Evolutionary conservation across 441 rosid species (phyloP).

Genomic region (Bruguiera hainesii): DNA sequence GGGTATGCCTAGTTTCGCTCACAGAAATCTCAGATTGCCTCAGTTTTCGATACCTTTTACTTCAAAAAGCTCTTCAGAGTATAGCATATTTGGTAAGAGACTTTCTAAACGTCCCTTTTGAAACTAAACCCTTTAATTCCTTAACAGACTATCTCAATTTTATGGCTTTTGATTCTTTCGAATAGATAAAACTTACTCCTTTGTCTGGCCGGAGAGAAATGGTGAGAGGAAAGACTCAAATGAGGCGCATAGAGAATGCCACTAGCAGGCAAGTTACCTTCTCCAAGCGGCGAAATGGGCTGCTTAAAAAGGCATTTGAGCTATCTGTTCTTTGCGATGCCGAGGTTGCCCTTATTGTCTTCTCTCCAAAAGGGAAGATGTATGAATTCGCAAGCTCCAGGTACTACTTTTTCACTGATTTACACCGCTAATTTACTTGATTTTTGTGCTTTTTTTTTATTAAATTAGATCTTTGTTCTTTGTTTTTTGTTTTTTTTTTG

Average conservation of each 20-base stretch:
- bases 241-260: constrained; percentile 85
- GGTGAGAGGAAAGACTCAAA: constrained; percentile 94
- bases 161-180: neutral
- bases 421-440: no score
- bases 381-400: constrained; percentile 77
- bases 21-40: neutral
- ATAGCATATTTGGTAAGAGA: neutral
- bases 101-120: neutral
- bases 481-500: no score
- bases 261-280: constrained; percentile 92
- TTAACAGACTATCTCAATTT: neutral
- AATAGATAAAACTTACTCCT: neutral
- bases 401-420: constrained; percentile 21
- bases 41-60: neutral
- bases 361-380: constrained; percentile 81
- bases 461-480: neutral
- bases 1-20: neutral
- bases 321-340: constrained; percentile 92
- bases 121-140: no score
- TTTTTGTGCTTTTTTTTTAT: neutral
- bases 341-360: constrained; percentile 73
- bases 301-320: constrained; percentile 83
- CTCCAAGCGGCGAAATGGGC: constrained; percentile 74
- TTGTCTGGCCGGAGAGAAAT: constrained; percentile 24
- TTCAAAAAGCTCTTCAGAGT: neutral